Evolutionary conservation across 2,329 filamentous ascomycete genomes (phyloP).

Genomic region (Ascochyta rabiei): DNA sequence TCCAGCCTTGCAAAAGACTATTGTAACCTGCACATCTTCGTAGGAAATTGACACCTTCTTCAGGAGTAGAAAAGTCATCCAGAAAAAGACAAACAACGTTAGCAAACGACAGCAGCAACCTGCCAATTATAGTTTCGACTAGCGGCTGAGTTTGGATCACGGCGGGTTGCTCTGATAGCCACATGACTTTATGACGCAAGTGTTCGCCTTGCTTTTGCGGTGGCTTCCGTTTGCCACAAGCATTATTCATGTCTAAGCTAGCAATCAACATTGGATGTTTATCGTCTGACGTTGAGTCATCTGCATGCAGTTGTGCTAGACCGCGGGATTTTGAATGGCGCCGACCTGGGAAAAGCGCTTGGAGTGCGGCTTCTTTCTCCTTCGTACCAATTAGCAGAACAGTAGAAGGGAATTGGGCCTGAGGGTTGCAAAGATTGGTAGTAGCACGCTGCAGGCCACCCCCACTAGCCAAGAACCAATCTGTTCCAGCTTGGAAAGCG

Average conservation of each 20-base stretch:
- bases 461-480: no score
- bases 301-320: neutral
- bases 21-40: no score
- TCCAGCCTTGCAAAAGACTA: no score
- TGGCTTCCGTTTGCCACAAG: neutral
- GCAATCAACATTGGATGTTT: neutral
- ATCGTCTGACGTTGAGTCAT: neutral
- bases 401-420: neutral
- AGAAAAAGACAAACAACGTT: no score
- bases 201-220: neutral
- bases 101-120: no score
- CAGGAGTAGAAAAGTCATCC: no score
- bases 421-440: neutral
- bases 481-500: no score
- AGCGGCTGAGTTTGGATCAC: neutral
- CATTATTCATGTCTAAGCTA: neutral
- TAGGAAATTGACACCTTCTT: no score
- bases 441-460: no score
- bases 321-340: neutral
- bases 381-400: neutral
- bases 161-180: neutral
- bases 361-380: neutral
- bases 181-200: neutral
- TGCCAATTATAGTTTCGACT: no score
- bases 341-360: neutral